These are phyloP conservation scores for Rusavskia elegans DNA, from an alignment of 495 filamentous ascomycete species.

Conservation along the genomic window DNA sequence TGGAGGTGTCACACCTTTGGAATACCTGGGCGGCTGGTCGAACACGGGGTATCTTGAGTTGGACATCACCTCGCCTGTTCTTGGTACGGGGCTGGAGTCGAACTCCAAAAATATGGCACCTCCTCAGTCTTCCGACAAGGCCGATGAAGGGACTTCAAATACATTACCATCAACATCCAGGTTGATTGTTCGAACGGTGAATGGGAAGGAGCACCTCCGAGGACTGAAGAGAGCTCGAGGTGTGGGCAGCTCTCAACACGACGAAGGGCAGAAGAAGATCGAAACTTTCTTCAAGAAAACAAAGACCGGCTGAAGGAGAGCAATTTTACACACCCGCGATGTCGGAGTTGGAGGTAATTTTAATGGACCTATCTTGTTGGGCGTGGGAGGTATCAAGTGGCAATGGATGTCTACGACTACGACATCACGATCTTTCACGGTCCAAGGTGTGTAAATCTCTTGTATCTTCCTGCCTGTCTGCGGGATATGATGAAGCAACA, in stretches of 20 bases:
- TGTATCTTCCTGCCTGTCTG: neutral
- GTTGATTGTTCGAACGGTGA: conserved; percentile 33
- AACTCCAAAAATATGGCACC: no score
- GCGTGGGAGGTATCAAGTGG: no score
- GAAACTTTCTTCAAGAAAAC: conserved; percentile 62
- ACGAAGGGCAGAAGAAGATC: conserved; percentile 53
- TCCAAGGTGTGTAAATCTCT: no score
- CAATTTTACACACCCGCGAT: neutral
- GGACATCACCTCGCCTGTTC: conserved; percentile 12
- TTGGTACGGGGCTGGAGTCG: neutral
- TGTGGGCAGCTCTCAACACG: conserved; percentile 58
- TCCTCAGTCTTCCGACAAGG: neutral
- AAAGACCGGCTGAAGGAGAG: neutral
- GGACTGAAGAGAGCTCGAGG: conserved; percentile 57
- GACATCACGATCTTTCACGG: no score
- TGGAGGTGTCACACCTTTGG: conserved; percentile 13
- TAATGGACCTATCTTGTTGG: no score
- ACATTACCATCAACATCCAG: conserved; percentile 8
- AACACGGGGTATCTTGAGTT: conserved; percentile 50
- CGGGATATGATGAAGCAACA: conserved; percentile 34
- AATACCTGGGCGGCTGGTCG: conserved; percentile 41
- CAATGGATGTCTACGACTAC: no score
- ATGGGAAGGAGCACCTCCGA: conserved; percentile 50
- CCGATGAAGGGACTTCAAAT: neutral
- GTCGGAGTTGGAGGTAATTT: no score